Evolutionary conservation across 768 basidiomycete genomes (phyloP), one percentile per base, ranked within the genome.

Genomic region (Boletellus ananas): DNA sequence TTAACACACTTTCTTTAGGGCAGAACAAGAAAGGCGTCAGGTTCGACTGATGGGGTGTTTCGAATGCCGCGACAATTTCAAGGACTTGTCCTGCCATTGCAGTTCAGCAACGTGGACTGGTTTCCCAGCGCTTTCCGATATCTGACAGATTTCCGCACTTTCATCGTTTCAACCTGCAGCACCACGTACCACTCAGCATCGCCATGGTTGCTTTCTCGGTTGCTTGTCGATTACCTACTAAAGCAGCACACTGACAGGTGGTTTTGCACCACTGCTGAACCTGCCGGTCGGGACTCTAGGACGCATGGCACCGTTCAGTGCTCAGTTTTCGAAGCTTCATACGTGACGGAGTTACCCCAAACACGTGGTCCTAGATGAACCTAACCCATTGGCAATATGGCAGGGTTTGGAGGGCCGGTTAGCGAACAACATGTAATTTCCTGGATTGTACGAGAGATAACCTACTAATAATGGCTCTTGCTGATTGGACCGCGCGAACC

Each of bases 1-100:
- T 49, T 54, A 54, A 53, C 25, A 11, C 21, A n/a, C 37, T 37
- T 31, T 23, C 29, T 37, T 37, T 35, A 42, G 36, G 34, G 37
- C 29, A 17, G 34, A 29, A 29, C 8, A 29, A 11, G 10, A 29
- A 29, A 29, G 29, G 29, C 12, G 35, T 25, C 18, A 12, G 13
- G 27, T 18, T n/a, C 16, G 16, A 29, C 23, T 17, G 33, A 42
- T 20, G 33, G 23, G 27, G 23, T 16, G 9, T 25, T 39, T 31
- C 25, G 38, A n/a, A 48, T 48, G 17, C 45, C 51, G 20, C 38
- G 39, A 34, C 8, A 6, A 25, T 27, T 42, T 42, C 16, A 14
- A 29, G 27, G 27, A 6, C 29, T 29, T 29, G 23, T 25, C 23
- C 23, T 29, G 29, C 29, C 29, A 29, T 29, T 11, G 29, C 29